A percentile compares a stretch with the other conserved stretches of the same genome.
These are phyloP conservation scores for Haplographium delicatum DNA, from an alignment of 495 filamentous ascomycete genomes.

Conservation along the genomic window DNA sequence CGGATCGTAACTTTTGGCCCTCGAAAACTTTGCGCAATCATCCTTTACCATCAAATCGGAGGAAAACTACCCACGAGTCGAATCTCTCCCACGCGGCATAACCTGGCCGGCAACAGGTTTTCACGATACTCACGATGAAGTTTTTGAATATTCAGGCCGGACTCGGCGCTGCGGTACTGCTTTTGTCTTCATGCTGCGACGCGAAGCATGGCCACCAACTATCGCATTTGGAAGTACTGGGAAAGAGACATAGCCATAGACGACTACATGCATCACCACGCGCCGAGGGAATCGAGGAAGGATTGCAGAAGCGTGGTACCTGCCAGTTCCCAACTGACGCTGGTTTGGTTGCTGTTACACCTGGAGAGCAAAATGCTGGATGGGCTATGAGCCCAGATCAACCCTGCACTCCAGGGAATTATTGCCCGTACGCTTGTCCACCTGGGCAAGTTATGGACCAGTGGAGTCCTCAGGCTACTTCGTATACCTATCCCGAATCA, in stretches of 20 bases:
- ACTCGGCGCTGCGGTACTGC: conserved; percentile 41
- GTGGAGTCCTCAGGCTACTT: conserved; percentile 67
- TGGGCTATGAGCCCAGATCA: conserved; percentile 83
- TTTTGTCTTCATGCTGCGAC: conserved; percentile 33
- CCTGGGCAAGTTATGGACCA: conserved; percentile 72
- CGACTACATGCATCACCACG: conserved; percentile 15
- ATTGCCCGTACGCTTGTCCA: conserved; percentile 76
- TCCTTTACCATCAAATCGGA: neutral
- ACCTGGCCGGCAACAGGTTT: conserved; percentile 2
- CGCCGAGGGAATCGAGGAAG: conserved; percentile 15
- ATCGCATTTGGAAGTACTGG: conserved; percentile 17
- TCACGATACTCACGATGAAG: conserved; percentile 36
- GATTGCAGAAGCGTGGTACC: conserved; percentile 32
- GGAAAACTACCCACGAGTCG: neutral
- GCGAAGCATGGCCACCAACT: conserved; percentile 15
- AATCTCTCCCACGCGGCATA: neutral
- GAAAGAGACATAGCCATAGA: conserved; percentile 18
- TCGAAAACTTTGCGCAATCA: neutral
- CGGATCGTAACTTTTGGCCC: neutral
- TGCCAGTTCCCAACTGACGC: conserved; percentile 65
- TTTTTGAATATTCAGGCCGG: conserved; percentile 42
- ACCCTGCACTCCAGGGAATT: conserved; percentile 60
- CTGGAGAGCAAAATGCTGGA: conserved; percentile 60
- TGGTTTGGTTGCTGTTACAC: conserved; percentile 64
- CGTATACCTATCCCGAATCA: conserved; percentile 63